These are phyloP conservation scores for Zygosaccharomyces bisporus DNA, from an alignment of 805 yeast species.

Conservation along the genomic window DNA sequence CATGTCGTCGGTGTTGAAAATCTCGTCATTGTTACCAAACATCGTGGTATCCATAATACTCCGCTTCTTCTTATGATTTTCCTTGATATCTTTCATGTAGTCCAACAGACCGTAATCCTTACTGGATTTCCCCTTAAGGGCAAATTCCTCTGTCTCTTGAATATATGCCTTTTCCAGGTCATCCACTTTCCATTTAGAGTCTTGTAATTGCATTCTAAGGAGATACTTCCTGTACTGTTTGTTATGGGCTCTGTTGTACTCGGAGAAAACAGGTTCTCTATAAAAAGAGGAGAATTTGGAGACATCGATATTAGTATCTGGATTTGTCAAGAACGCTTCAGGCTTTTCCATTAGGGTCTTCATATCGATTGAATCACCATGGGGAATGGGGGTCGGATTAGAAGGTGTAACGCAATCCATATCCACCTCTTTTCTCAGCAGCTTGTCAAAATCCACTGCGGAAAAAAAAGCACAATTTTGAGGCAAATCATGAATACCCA, in stretches of 20 bases:
- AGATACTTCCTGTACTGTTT: slow-evolving; percentile 28
- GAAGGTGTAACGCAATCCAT: slow-evolving; percentile 91
- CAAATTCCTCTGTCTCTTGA: slow-evolving; percentile 14
- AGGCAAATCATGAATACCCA: slow-evolving; percentile 86
- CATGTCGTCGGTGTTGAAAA: neutral
- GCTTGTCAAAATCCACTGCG: slow-evolving; percentile 84
- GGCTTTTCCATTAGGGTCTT: slow-evolving; percentile 43
- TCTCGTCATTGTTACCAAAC: slow-evolving; percentile 8
- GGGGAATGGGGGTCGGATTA: slow-evolving; percentile 61
- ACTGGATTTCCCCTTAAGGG: slow-evolving; percentile 13
- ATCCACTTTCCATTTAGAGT: slow-evolving; percentile 24
- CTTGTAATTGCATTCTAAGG: slow-evolving; percentile 32
- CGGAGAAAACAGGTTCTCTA: slow-evolving; percentile 33
- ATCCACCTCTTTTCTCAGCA: slow-evolving; percentile 88
- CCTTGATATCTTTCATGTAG: slow-evolving; percentile 22
- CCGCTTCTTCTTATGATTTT: slow-evolving; percentile 20
- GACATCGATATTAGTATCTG: slow-evolving; percentile 21
- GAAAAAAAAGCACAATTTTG: slow-evolving; percentile 95
- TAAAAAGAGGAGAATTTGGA: slow-evolving; percentile 20
- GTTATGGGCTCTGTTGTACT: slow-evolving; percentile 29
- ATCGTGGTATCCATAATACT: slow-evolving; percentile 22
- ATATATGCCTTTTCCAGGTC: slow-evolving; percentile 26
- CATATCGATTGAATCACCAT: slow-evolving; percentile 77
- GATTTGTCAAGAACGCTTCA: slow-evolving; percentile 25
- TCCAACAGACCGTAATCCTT: slow-evolving; percentile 24